phyloP scores from a whole-genome alignment of 2,329 filamentous ascomycete species.

The Paecilomyces dactylethromorphus region DNA sequence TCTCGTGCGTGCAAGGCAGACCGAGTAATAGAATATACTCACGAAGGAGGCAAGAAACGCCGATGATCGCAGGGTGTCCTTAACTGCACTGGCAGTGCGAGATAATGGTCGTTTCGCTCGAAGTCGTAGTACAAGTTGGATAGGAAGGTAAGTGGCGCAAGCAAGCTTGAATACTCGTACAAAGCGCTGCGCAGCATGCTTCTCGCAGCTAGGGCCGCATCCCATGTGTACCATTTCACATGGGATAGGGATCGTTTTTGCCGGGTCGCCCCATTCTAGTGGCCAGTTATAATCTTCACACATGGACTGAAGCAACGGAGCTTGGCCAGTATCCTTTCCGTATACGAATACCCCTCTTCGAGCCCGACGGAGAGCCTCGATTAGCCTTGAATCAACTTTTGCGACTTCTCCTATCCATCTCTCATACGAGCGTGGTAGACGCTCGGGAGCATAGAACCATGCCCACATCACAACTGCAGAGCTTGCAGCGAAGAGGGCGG shows the following conservation, averaged over 20 bases:
- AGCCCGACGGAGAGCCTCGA: conserved; percentile 65
- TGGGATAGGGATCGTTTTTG: conserved; percentile 62
- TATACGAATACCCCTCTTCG: conserved; percentile 61
- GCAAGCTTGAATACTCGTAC: conserved; percentile 64
- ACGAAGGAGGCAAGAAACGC: conserved; percentile 74
- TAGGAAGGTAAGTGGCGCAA: conserved; percentile 68
- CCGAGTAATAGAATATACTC: conserved; percentile 74
- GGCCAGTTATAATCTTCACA: conserved; percentile 66
- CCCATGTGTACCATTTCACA: conserved; percentile 84
- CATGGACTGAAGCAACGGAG: conserved; percentile 62
- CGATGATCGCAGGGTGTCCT: conserved; percentile 63
- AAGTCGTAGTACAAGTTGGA: conserved; percentile 62
- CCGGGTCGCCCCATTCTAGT: conserved; percentile 65
- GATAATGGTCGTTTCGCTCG: conserved; percentile 39
- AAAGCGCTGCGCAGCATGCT: conserved; percentile 64
- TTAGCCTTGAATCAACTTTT: conserved; percentile 65
- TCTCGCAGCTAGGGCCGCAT: conserved; percentile 62
- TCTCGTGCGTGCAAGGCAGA: conserved; percentile 69
- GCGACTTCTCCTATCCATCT: conserved; percentile 77
- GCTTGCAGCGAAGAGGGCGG: conserved; percentile 64
- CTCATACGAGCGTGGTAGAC: conserved; percentile 66
- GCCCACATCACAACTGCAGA: conserved; percentile 79
- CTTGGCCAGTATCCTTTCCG: conserved; percentile 65
- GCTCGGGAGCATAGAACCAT: conserved; percentile 71
- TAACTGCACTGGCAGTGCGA: conserved; percentile 45